phyloP scores from a whole-genome alignment of 179 eudicot species.

The Spergularia azorica region DNA sequence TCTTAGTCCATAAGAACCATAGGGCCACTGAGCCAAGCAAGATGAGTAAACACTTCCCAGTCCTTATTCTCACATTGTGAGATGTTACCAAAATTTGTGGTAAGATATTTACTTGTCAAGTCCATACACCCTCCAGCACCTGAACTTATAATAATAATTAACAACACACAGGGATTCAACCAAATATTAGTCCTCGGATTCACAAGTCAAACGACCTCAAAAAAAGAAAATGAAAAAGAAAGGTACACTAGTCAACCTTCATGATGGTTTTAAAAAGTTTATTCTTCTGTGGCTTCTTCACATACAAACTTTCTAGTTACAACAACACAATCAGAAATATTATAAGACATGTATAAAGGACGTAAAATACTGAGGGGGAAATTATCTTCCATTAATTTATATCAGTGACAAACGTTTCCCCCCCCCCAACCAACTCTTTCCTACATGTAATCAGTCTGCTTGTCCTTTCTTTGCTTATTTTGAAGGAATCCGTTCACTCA shows the following conservation, averaged over 20 bases:
- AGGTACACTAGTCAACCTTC: neutral
- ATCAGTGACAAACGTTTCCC: constrained; percentile 8
- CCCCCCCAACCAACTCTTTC: neutral
- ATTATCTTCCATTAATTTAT: constrained; percentile 21
- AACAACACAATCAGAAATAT: constrained; percentile 13
- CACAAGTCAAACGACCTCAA: neutral
- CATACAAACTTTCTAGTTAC: neutral
- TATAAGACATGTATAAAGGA: constrained; percentile 1
- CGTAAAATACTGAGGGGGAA: neutral
- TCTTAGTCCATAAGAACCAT: too few relatives aligned
- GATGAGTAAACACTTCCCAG: too few relatives aligned
- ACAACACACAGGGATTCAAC: too few relatives aligned
- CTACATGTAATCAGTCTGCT: constrained; percentile 21
- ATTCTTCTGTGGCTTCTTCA: neutral
- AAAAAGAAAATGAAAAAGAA: too few relatives aligned
- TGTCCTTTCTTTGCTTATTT: neutral
- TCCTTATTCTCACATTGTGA: too few relatives aligned
- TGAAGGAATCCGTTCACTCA: neutral
- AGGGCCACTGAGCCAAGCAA: too few relatives aligned
- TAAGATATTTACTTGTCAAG: too few relatives aligned
- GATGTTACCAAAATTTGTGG: too few relatives aligned
- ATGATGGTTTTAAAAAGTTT: neutral
- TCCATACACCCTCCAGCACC: too few relatives aligned
- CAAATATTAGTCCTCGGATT: neutral
- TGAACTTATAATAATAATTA: too few relatives aligned